A percentile compares a stretch with the other conserved stretches of the same genome.
Evolutionary conservation across 306 rosid species (phyloP).

Genomic region (Geum urbanum): DNA sequence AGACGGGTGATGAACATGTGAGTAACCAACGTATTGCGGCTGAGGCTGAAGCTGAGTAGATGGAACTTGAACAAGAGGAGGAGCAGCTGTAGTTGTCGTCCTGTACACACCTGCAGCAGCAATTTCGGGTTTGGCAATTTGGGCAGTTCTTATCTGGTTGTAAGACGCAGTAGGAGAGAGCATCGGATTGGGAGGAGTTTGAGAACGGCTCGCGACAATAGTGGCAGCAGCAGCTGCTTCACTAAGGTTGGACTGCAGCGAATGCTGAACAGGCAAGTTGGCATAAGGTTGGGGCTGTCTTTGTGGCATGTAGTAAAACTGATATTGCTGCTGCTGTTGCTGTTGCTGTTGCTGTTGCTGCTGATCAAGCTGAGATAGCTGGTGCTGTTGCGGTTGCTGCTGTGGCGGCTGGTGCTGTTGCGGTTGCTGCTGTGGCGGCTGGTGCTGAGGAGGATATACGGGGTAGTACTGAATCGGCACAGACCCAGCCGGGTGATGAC

Average conservation of each 20-base stretch:
- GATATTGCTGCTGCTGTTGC: slow-evolving; percentile 50
- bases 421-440: slow-evolving; percentile 22
- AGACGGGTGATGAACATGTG: slow-evolving; percentile 82
- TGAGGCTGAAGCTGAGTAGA: slow-evolving; percentile 72
- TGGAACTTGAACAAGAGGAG: slow-evolving; percentile 72
- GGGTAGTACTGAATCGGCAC: slow-evolving; percentile 61
- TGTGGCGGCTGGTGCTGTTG: background rate
- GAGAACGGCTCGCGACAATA: slow-evolving; percentile 53
- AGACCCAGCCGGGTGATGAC: slow-evolving; percentile 52
- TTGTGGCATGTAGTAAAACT: slow-evolving; percentile 66
- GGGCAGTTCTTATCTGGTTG: slow-evolving; percentile 60
- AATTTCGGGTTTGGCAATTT: slow-evolving; percentile 63
- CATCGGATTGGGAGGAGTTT: slow-evolving; percentile 53
- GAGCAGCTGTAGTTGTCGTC: slow-evolving; percentile 52
- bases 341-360: slow-evolving; percentile 23
- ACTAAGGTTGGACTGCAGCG: slow-evolving; percentile 59
- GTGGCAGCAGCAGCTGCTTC: slow-evolving; percentile 47
- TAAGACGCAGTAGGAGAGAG: slow-evolving; percentile 44
- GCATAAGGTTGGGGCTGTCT: slow-evolving; percentile 70
- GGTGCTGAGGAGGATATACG: slow-evolving; percentile 66
- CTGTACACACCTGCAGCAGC: slow-evolving; percentile 51
- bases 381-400: slow-evolving; percentile 19
- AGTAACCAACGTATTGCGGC: slow-evolving; percentile 67
- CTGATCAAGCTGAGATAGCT: slow-evolving; percentile 53
- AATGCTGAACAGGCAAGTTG: slow-evolving; percentile 59